Conservation (phyloP, 371 early-diverging fungal species). For the Mucor plumbeus region DNA sequence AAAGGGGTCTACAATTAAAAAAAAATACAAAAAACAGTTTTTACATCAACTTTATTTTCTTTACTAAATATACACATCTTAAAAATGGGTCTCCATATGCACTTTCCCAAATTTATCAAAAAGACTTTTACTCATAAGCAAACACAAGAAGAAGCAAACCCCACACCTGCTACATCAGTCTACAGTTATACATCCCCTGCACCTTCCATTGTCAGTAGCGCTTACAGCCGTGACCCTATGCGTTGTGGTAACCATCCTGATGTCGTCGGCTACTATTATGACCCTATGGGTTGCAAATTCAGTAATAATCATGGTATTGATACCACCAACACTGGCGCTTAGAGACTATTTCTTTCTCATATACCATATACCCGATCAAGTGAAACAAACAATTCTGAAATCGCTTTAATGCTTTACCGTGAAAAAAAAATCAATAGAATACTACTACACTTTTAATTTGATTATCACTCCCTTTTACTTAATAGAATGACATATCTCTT, state of each 20-base stretch:
- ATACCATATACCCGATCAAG: background rate
- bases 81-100: constrained; percentile 23
- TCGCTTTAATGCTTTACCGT: constrained; percentile 2
- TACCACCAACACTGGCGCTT: constrained; percentile 36
- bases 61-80: background rate
- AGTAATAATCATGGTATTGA: constrained; percentile 26
- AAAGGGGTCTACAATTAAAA: background rate
- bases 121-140: constrained; percentile 23
- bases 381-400: background rate
- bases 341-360: constrained; percentile 3
- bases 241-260: constrained; percentile 42
- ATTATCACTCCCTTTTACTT: background rate
- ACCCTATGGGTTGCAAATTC: constrained; percentile 45
- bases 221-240: constrained; percentile 49
- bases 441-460: too few species aligned
- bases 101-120: constrained; percentile 28
- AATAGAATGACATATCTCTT: too few species aligned
- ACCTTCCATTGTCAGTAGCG: constrained; percentile 7
- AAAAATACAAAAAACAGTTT: background rate
- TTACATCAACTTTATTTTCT: background rate
- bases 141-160: constrained; percentile 11
- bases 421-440: background rate
- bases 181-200: constrained; percentile 16
- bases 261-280: constrained; percentile 41
- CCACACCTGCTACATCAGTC: constrained; percentile 8